Conservation (phyloP, 495 filamentous ascomycete genomes). For the Penicillium daleae region DNA sequence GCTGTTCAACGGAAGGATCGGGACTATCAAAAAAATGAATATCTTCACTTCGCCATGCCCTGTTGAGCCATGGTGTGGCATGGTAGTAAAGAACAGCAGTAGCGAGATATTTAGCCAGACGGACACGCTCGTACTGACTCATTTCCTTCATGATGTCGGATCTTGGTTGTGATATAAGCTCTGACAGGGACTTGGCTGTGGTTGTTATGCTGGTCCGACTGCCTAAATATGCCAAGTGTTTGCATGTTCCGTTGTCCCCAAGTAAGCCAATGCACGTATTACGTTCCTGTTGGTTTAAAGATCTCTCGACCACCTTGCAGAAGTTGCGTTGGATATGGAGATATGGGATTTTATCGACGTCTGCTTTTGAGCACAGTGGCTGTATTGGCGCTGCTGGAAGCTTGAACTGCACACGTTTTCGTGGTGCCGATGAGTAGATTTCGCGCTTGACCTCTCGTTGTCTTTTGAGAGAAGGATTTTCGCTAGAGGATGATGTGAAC, state of each 20-base stretch:
- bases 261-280: neutral
- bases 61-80: neutral
- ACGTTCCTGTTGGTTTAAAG: neutral
- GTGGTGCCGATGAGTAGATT: neutral
- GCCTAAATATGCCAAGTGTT: neutral
- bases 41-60: neutral
- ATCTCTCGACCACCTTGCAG: neutral
- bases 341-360: neutral
- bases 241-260: neutral
- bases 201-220: neutral
- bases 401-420: neutral
- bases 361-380: neutral
- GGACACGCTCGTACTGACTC: neutral
- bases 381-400: neutral
- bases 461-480: neutral
- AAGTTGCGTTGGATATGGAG: neutral
- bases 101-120: neutral
- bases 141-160: neutral
- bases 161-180: neutral
- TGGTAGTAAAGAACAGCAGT: constrained; percentile 1
- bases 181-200: neutral
- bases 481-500: neutral
- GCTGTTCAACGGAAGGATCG: neutral
- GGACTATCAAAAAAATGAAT: neutral
- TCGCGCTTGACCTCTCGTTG: neutral